Evolutionary conservation across 2,329 filamentous ascomycete species (phyloP).

Genomic region (Colletotrichum tanaceti): DNA sequence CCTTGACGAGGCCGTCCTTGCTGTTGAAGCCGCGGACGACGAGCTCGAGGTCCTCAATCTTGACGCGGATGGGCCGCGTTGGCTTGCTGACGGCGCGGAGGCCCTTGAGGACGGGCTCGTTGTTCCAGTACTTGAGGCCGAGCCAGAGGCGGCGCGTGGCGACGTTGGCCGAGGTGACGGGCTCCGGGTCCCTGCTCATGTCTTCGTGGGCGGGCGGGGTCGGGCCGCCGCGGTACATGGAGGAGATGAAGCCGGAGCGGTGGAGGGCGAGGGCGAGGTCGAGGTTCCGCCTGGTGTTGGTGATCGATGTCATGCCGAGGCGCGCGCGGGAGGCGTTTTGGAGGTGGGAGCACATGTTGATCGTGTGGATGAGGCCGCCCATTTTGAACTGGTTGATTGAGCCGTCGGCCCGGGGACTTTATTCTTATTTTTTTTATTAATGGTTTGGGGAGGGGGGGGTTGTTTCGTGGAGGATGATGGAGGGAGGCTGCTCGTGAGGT

Average conservation of each 20-base stretch:
- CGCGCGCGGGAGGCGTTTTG: conserved; percentile 89
- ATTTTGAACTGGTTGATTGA: conserved; percentile 17
- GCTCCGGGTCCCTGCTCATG: conserved; percentile 63
- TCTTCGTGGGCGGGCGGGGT: conserved; percentile 62
- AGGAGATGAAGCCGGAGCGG: conserved; percentile 82
- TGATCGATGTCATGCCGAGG: conserved; percentile 85
- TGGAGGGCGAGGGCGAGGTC: conserved; percentile 80
- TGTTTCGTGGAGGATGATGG: neutral
- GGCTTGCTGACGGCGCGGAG: conserved; percentile 78
- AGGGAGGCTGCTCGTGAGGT: neutral
- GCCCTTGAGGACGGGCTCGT: conserved; percentile 78
- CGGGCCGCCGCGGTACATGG: conserved; percentile 78
- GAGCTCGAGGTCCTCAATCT: conserved; percentile 69
- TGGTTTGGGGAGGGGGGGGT: neutral
- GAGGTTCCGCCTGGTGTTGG: conserved; percentile 84
- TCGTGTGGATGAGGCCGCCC: conserved; percentile 72
- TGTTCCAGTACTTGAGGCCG: conserved; percentile 89
- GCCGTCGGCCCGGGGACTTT: conserved; percentile 11
- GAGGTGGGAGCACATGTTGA: conserved; percentile 88
- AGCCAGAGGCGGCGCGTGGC: conserved; percentile 84
- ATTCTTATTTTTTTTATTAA: neutral
- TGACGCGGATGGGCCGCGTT: conserved; percentile 76
- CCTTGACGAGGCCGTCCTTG: conserved; percentile 76
- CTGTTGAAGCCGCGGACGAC: conserved; percentile 76
- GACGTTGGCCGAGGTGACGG: conserved; percentile 76